Evolutionary conservation across 148 eudicot genomes (phyloP), one percentile per base, ranked within the genome.

Genomic region (Amaranthus hypochondriacus): DNA sequence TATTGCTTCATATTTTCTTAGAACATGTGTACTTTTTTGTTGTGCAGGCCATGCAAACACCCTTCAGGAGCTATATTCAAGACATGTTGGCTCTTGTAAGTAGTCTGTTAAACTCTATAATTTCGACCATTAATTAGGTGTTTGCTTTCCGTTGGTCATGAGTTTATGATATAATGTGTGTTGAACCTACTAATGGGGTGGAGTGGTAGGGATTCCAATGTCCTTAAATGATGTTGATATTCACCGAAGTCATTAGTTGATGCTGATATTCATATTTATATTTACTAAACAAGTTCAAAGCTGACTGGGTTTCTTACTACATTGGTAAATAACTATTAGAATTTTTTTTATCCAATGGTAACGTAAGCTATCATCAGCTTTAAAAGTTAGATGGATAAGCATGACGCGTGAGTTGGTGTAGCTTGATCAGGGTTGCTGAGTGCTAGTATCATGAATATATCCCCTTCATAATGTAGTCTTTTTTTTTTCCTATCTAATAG

Each of bases 71-170:
- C 84, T 94, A 94, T 81, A 86, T 94, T 62, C 87, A 85, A 68
- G 98, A 89, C 4, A 94, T 94, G 98, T 59, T 94, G 78, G 88
- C 89, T 67, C 86, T 87, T 72, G 98, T 94, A 85, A 87, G 90
- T 86, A 39, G 68, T 74, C 5, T 76, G 18, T 49, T 8, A n/a
- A 39, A 47, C 13, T 0, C 6, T 75, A 65, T 47, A 57, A 12
- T 67, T 68, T 47, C 69, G n/a, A 4, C 49, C 7, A 21, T 56
- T 66, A 10, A 49, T 7, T 13, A 15, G 39, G 7, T 73, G 74
- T 57, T 9, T 48, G 48, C 47, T 50, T 58, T 58, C 39, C 28
- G 14, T 57, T 57, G 21, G 62, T 60, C 9, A 60, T 18, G 44
- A 60, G 21, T 8, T 46, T 4, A 64, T 6, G 39, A 2, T 28